Base-by-base conservation (phyloP, 148 eudicot species). In the Fagopyrum esculentum region DNA sequence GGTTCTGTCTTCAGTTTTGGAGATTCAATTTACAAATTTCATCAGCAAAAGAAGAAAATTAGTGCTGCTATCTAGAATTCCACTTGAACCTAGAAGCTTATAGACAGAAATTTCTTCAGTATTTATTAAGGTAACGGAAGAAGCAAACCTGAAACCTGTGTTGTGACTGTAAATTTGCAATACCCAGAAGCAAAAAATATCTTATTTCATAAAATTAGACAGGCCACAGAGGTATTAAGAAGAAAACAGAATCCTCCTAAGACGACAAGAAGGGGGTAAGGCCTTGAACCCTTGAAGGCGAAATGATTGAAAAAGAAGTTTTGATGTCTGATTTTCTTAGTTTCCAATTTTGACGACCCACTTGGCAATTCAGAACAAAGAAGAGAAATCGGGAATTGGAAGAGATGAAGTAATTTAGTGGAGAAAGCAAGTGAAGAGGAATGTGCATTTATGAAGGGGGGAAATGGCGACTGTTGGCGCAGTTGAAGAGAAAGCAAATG, bases 141-240 rank as follows among this genome's bases (percentile, higher is more conserved):
- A 63, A 60, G 69, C 45, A 63, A 63, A 63, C 69, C 69, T 63
- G 69, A 10, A 61, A 26, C 29, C 17, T n/a, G 61, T 56, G 6
- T 35, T 35, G 7, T 51, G 15, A 9, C 22, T 59, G 40, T 59
- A 17, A 59, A 59, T 22, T 59, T 26, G 35, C 66, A 8, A 17
- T 7, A 56, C 61, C 61, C 9, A 6, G 26, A 17, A 6, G 61
- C 9, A 17, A 6, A 17, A 16, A 56, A 19, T 1, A 51, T 51
- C 16, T 51, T 13, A 51, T 51, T 51, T 51, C 16, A 11, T 13
- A 51, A 2, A 51, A 51, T 51, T 16, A 1, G 4, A 3, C 4
- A 15, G 56, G 56, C 56, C 56, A 51, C 56, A 51, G 26, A 56
- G 60, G 8, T 26, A 56, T 56, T n/a, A 56, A 56, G 60, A 17